phyloP scores from a whole-genome alignment of 495 filamentous ascomycete genomes.

The Penicillium egyptiacum region DNA sequence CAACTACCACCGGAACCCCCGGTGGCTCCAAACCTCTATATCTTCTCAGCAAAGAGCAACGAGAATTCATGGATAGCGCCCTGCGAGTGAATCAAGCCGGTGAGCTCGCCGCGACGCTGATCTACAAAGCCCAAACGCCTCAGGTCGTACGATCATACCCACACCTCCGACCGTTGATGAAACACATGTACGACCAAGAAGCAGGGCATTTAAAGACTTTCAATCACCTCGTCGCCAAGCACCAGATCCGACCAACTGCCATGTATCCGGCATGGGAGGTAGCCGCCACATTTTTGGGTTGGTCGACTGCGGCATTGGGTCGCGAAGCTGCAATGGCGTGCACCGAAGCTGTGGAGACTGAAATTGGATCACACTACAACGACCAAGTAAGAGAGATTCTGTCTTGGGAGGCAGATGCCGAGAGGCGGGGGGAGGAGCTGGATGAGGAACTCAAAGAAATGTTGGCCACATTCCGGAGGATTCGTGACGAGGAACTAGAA shows the following conservation, averaged over 20 bases:
- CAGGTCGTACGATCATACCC: slow-evolving; percentile 75
- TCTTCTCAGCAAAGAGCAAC: slow-evolving; percentile 67
- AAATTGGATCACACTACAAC: slow-evolving; percentile 96
- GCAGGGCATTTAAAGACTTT: slow-evolving; percentile 81
- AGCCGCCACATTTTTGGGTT: slow-evolving; percentile 80
- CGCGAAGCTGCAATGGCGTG: slow-evolving; percentile 97
- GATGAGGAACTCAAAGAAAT: slow-evolving; percentile 76
- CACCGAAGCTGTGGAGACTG: slow-evolving; percentile 97
- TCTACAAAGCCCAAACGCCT: slow-evolving; percentile 78
- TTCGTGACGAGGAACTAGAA: slow-evolving; percentile 94
- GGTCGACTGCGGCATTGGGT: slow-evolving; percentile 86
- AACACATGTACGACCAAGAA: slow-evolving; percentile 98
- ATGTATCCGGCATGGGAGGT: slow-evolving; percentile 92
- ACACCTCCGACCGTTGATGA: slow-evolving; percentile 84
- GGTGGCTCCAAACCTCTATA: slow-evolving; percentile 47
- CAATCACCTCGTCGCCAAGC: slow-evolving; percentile 77
- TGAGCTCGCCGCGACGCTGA: slow-evolving; percentile 82
- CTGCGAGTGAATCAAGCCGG: slow-evolving; percentile 90
- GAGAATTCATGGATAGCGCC: slow-evolving; percentile 74
- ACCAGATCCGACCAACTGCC: slow-evolving; percentile 89
- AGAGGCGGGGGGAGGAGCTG: slow-evolving; percentile 66
- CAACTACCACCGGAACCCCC: slow-evolving; percentile 27
- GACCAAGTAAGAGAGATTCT: slow-evolving; percentile 79
- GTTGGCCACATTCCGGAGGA: slow-evolving; percentile 70
- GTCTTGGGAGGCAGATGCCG: slow-evolving; percentile 70